phyloP scores from a whole-genome alignment of 106 monocot species.

The Allium sativum region DNA sequence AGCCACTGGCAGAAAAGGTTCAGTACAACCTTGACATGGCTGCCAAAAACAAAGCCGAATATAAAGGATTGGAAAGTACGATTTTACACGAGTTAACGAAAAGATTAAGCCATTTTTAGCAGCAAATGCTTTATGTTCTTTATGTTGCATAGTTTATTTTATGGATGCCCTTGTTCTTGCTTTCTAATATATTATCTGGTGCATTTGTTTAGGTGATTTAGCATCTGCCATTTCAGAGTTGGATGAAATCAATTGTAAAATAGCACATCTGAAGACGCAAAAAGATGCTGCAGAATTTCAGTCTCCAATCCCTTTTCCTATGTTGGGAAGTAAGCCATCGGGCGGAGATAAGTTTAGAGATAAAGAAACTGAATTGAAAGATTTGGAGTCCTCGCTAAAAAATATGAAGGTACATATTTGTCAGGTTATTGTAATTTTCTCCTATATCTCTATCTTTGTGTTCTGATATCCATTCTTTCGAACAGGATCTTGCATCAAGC shows the following conservation, averaged over 20 bases:
- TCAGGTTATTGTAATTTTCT: too few relatives aligned
- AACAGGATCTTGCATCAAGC: constrained; percentile 65
- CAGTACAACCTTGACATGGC: constrained; percentile 43
- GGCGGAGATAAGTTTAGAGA: constrained; percentile 46
- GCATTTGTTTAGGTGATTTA: constrained; percentile 58
- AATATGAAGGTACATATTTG: constrained; percentile 43
- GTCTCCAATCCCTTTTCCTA: constrained; percentile 54
- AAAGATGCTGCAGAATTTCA: constrained; percentile 35
- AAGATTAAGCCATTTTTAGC: neutral
- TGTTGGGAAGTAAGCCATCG: constrained; percentile 47
- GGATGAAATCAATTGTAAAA: constrained; percentile 56
- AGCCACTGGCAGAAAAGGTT: constrained; percentile 33
- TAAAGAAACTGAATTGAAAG: constrained; percentile 63
- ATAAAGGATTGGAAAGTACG: constrained; percentile 60
- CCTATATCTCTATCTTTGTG: too few relatives aligned
- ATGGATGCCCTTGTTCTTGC: neutral
- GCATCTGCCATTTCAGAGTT: constrained; percentile 41
- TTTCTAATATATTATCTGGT: constrained; percentile 7
- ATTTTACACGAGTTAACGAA: neutral
- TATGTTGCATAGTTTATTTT: neutral
- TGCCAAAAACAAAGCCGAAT: constrained; percentile 54
- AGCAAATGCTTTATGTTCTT: neutral
- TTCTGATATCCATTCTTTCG: neutral
- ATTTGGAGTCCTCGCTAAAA: constrained; percentile 52
- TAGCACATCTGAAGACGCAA: constrained; percentile 55